Base-by-base conservation (phyloP, 345 rosid species). In the Clarkia xantiana region DNA sequence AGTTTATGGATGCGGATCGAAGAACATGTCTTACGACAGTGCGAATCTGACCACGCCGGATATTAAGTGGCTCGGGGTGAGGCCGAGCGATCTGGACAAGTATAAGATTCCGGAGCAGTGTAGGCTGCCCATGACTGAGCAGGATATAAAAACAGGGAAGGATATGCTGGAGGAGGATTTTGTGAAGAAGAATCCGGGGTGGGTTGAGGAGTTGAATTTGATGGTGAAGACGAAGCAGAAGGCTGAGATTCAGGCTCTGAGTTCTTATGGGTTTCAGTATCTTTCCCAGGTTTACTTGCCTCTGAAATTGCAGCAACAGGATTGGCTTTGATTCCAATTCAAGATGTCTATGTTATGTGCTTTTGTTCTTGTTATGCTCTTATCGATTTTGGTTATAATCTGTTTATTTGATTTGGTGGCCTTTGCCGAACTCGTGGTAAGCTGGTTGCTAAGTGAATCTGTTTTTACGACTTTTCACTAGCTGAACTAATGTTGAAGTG, bases 241-340 rank as follows among this genome's bases (percentile, higher is more conserved):
- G 77, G 96, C 97, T 51, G 97, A 90, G 68, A 90, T 86, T 76
- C 97, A 90, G 78, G 97, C 97, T 3, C 58, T 90, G 84, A 90
- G 97, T 54, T 50, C 96, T 2, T 90, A 86, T 6, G 97, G 96
- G 62, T 90, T 90, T 62, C 98, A 91, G 71, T 91, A 91, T 58
- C 71, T 91, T 61, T 79, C 98, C 11, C 86, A 91, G 73, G 98
- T 91, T 67, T 91, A 91, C 65, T 65, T 91, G 76, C 96, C 98
- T 10, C 57, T 91, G 68, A 91, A 91, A 71, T 69, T 86, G 82
- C 98, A 86, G 81, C 96, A 91, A 79, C 80, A 79, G 63, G 95
- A 90, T 61, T 86, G 98, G 96, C 80, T 86, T 23, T 91, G 72
- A 83, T 54, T 17, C 38, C 18, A 42, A 45, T n/a, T 43, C 14